Evolutionary conservation across 495 filamentous ascomycete genomes (phyloP).

Genomic region (Pseudoneurospora amorphoporcata): DNA sequence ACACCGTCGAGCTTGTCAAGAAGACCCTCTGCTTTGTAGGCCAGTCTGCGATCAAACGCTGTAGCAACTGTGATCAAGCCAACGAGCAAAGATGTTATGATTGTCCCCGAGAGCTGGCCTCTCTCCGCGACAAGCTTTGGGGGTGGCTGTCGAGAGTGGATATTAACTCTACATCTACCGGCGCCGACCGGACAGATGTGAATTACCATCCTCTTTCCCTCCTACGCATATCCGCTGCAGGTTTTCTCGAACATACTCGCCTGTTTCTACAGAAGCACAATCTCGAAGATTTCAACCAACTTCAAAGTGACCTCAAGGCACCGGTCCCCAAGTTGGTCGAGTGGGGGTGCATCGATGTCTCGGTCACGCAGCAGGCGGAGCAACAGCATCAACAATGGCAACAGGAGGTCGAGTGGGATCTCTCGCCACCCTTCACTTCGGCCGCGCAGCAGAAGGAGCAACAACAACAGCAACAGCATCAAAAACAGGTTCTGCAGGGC

Average conservation of each 20-base stretch:
- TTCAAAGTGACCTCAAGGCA: not conserved
- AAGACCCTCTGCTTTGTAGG: not conserved
- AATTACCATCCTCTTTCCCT: not conserved
- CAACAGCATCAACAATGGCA: not conserved
- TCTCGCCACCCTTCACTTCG: not conserved
- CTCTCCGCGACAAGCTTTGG: not conserved
- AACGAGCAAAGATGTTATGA: not conserved
- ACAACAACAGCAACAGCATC: not conserved
- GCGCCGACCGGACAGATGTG: not conserved
- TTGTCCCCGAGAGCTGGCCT: not conserved
- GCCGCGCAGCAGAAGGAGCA: not conserved
- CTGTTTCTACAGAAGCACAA: not conserved
- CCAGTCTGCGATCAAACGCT: not conserved
- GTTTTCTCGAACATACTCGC: not conserved
- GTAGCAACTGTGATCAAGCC: not conserved
- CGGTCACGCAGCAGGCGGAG: not conserved
- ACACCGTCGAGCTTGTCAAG: not conserved
- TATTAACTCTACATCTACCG: not conserved
- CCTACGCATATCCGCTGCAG: not conserved
- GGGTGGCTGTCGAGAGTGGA: not conserved
- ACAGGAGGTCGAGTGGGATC: not conserved
- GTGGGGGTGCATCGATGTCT: not conserved
- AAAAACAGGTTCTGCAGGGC: not conserved
- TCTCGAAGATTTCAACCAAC: not conserved
- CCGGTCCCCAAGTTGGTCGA: not conserved